Evolutionary conservation across 345 rosid species (phyloP), one percentile per base, ranked within the genome.

Genomic region (Gossypium stocksii): DNA sequence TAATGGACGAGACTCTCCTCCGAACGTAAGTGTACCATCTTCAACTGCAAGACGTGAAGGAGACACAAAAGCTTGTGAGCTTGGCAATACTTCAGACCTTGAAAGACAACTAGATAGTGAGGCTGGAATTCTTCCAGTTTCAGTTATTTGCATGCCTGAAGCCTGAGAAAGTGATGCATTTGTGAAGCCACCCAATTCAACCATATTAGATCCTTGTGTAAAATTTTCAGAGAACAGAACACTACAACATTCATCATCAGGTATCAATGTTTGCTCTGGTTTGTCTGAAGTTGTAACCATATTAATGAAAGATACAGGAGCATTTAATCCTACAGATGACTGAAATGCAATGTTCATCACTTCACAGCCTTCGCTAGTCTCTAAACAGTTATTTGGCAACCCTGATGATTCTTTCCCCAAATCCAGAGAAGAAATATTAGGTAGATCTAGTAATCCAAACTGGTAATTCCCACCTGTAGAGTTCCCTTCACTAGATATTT

Each of bases 241-340:
- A 86, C 86, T 83, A 80, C 97, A 93, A 76, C 94, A 93, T 81
- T 93, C 98, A 76, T 90, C 97, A 78, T 95, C 97, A 16, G 97
- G 81, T 80, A 90, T 82, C 83, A 91, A 79, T 66, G 88, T 77
- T 44, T 84, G 84, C 65, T 88, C 89, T 74, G 83, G 79, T 74
- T 79, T 85, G 43, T 81, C 76, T 53, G 86, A 74, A 70, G 74
- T 74, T 27, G 74, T 75, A 48, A 73, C 82, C 60, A 82, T 75
- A 81, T 82, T 81, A 70, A 84, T 82, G 60, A 80, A 52, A 60
- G 86, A 77, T 79, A 87, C 72, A 82, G 87, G 82, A 83, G 78
- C 81, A 71, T 70, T 80, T 22, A 76, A 77, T 75, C 77, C 86
- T 78, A 77, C 62, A 27, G 89, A 82, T 73, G 78, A 73, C 85